A percentile compares a stretch with the other conserved stretches of the same genome.
Evolutionary conservation across 345 rosid species (phyloP).

Genomic region (Leavenworthia alabamica): DNA sequence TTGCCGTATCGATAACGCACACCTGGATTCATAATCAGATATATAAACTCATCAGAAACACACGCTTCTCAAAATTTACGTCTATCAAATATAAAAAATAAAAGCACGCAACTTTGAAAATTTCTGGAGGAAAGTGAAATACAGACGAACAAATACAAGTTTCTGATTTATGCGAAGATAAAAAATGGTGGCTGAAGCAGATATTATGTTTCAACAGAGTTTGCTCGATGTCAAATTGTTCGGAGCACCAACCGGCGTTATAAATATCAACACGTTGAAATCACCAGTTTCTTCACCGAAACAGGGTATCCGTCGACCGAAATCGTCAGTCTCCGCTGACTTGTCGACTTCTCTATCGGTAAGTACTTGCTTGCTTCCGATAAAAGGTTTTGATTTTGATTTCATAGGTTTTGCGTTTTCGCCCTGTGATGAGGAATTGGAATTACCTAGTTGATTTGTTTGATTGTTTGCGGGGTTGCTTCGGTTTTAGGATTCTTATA

Average conservation of each 20-base stretch:
- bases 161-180: neutral
- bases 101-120: neutral
- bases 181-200: constrained; percentile 55
- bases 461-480: neutral
- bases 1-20: neutral
- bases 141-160: neutral
- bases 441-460: too few relatives aligned
- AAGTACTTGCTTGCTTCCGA: constrained; percentile 19
- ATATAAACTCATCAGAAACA: constrained; percentile 16
- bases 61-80: neutral
- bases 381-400: neutral
- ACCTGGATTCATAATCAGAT: constrained; percentile 24
- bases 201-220: constrained; percentile 48
- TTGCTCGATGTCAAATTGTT: constrained; percentile 44
- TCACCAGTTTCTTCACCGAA: constrained; percentile 29
- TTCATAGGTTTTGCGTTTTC: neutral
- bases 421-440: too few relatives aligned
- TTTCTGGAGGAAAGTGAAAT: neutral
- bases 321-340: constrained; percentile 39
- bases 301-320: constrained; percentile 30
- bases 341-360: constrained; percentile 41
- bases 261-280: constrained; percentile 11
- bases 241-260: constrained; percentile 11
- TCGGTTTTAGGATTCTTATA: neutral
- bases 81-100: neutral